phyloP scores from a whole-genome alignment of 2,329 filamentous ascomycete species.

The Colletotrichum sp. region DNA sequence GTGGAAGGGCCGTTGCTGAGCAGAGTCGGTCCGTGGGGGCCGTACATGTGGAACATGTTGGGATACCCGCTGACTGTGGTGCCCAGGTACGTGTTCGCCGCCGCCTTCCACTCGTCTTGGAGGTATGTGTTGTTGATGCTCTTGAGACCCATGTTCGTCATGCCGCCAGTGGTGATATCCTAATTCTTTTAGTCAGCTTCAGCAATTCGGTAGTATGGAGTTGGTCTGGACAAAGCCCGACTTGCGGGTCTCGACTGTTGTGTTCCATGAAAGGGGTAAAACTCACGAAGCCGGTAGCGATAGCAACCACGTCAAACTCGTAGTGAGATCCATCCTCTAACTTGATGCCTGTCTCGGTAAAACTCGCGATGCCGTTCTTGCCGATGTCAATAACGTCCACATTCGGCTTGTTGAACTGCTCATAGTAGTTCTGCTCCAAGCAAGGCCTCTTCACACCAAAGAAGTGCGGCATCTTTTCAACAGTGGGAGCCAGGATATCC shows the following conservation, averaged over 20 bases:
- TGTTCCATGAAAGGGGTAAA: neutral
- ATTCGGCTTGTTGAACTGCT: constrained; percentile 48
- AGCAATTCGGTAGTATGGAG: neutral
- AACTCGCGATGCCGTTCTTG: constrained; percentile 42
- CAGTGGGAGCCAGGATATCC: constrained; percentile 56
- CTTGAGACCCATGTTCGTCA: constrained; percentile 50
- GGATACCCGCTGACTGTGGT: constrained; percentile 48
- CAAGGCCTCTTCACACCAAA: constrained; percentile 59
- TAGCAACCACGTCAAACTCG: constrained; percentile 48
- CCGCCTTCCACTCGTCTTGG: constrained; percentile 45
- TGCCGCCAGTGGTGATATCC: constrained; percentile 30
- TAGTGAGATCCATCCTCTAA: constrained; percentile 44
- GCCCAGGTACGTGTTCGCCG: constrained; percentile 50
- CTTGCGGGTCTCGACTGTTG: neutral
- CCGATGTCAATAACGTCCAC: constrained; percentile 49
- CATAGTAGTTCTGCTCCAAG: constrained; percentile 49
- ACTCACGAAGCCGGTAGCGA: constrained; percentile 53
- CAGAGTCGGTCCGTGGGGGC: constrained; percentile 60
- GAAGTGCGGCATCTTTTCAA: constrained; percentile 50
- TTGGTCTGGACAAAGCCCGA: neutral
- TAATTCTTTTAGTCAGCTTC: neutral
- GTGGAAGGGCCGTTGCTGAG: constrained; percentile 61
- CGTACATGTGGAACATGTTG: constrained; percentile 60
- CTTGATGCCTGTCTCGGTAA: constrained; percentile 45
- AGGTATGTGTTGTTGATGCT: constrained; percentile 43